A percentile compares a stretch with the other conserved stretches of the same genome.
phyloP scores from a whole-genome alignment of 148 eudicot species.

The Arbutus unedo region DNA sequence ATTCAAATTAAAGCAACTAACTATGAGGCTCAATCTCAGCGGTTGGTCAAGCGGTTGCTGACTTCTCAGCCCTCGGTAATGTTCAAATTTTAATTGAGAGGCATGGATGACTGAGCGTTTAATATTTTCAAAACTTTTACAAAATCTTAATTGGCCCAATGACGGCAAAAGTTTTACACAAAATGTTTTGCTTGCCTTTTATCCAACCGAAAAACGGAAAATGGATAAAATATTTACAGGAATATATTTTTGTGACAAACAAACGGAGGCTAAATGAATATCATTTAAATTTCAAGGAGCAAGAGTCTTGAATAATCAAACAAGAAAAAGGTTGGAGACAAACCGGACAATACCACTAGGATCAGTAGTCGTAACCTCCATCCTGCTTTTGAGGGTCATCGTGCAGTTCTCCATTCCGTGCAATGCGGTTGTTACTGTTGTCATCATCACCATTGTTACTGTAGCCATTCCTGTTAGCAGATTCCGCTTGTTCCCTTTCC shows the following conservation, averaged over 20 bases:
- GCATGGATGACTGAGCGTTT: not conserved
- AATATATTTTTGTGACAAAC: not conserved
- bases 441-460: constrained; percentile 25
- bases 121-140: not conserved
- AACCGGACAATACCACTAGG: constrained; percentile 36
- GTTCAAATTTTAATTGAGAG: not conserved
- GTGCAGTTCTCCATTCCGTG: constrained; percentile 37
- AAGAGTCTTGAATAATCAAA: not conserved
- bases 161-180: not conserved
- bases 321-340: constrained; percentile 22
- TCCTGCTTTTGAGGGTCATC: constrained; percentile 32
- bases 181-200: not conserved
- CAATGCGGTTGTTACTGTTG: constrained; percentile 24
- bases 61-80: not conserved
- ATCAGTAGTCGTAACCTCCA: constrained; percentile 24
- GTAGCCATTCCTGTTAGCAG: constrained; percentile 33
- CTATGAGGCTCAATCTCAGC: not conserved
- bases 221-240: not conserved
- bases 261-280: not conserved
- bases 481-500: constrained; percentile 64
- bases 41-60: not conserved
- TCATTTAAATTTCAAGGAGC: not conserved
- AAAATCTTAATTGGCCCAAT: not conserved
- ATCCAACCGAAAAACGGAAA: not conserved
- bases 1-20: no score